Evolutionary conservation across 495 filamentous ascomycete genomes (phyloP), one percentile per base, ranked within the genome.

Genomic region (Penicillium coffeae): DNA sequence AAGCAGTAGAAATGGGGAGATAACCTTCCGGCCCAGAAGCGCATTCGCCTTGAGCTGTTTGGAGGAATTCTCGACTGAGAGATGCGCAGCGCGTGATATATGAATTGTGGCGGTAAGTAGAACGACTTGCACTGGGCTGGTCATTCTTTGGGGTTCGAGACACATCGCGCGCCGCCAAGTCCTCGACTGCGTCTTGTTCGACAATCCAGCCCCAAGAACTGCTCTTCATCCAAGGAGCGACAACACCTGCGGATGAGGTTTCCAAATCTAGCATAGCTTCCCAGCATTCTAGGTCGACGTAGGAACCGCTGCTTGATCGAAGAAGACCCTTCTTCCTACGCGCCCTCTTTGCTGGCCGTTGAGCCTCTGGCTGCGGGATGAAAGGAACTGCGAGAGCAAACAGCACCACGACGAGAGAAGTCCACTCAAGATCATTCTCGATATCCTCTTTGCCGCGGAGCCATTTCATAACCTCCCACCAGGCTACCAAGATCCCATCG

Each of bases 381-480:
- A 74, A 80, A 13, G 70, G 70, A 25, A 82, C 55, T 13, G 77
- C 80, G 56, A 87, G 70, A 12, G 75, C 76, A 52, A 94, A 83
- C 2, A 95, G 55, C 3, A 85, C 76, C 38, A 93, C 73, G 4
- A 88, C 80, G 40, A 89, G 69, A 3, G 87, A 84, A 8, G 84
- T 87, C 89, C 89, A 95, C 58, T 96, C 91, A 2, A 69, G 38
- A 46, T 91, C 79, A 22, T 65, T 70, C 16, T 72, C 68, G n/a
- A 69, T 60, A 6, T 64, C 63, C 8, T 77, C 73, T 38, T 73
- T 71, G 21, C 64, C 58, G 30, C 73, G 71, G 25, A 89, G 75
- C 83, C 84, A 89, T 51, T 81, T 80, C 60, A 86, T 79, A 9
- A 81, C 75, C 54, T 87, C 81, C 84, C 86, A 90, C 88, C 88